Evolutionary conservation across 176 grass and related monocot species (phyloP), one percentile per base, ranked within the genome.

Genomic region (Eleusine indica): DNA sequence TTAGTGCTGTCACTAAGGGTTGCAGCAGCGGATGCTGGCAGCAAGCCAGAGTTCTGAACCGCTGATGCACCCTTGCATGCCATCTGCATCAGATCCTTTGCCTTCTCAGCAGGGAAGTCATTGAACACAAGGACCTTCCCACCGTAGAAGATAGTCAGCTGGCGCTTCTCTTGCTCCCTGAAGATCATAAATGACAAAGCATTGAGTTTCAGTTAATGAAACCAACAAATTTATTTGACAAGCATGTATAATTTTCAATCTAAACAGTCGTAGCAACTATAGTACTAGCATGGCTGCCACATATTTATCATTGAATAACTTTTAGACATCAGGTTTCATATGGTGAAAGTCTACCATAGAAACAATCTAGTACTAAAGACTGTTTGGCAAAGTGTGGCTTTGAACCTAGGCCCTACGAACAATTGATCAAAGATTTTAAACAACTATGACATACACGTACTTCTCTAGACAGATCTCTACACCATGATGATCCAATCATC

Each of bases 21-120:
- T 39, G 52, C 58, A 40, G 71, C 47, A 28, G 62, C 0, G 8
- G 91, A 16, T 22, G 85, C 19, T 22, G 83, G 65, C 52, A 37
- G 70, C 40, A 41, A 15, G 73, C 16, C 74, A 30, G 71, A 73
- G 22, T 11, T 71, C 85, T 78, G 70, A 6, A 79, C 40, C 37
- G 32, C 74, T 19, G 82, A 73, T 82, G 39, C 63, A 72, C 83
- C 83, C 69, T 89, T 92, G 68, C 83, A 77, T 9, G 86, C 94
- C 62, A 96, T 75, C 73, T 83, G 91, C 83, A 96, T 85, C 76
- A 96, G 82, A 75, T 96, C 88, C 67, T 91, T 85, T 9, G 94
- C 94, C 74, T 93, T 96, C 84, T 92, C 90, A 56, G 90, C 83
- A 7, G 94, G 94, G 73, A 92, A 96, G 86, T 91, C 88, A 79